These are phyloP conservation scores for Fagus sylvatica DNA, from an alignment of 306 rosid genomes.

Conservation along the genomic window DNA sequence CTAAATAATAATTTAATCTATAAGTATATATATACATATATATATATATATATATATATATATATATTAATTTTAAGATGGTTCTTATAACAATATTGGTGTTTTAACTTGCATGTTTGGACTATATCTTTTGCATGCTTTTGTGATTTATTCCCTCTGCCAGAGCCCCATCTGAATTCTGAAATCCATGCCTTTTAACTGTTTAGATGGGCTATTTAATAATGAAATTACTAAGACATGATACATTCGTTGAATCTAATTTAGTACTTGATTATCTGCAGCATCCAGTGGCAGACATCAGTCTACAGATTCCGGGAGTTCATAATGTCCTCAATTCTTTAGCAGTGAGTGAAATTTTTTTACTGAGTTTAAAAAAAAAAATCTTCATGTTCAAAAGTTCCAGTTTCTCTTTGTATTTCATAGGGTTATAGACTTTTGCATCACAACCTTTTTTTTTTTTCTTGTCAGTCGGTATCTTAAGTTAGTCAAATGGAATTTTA, in stretches of 20 bases:
- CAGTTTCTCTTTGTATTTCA: neutral
- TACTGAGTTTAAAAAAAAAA: neutral
- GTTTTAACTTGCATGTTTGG: neutral
- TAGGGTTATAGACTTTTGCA: neutral
- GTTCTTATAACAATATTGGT: neutral
- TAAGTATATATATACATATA: too few relatives aligned
- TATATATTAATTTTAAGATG: neutral
- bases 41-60: neutral
- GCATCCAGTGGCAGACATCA: constrained; percentile 26
- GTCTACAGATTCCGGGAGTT: constrained; percentile 33
- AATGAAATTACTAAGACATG: neutral
- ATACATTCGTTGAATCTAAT: neutral
- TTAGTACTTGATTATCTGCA: constrained; percentile 8
- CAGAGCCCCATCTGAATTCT: neutral
- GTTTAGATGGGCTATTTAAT: neutral
- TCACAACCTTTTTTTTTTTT: neutral
- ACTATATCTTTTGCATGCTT: neutral
- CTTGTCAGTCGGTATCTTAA: neutral
- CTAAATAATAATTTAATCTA: too few relatives aligned
- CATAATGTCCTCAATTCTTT: constrained; percentile 39
- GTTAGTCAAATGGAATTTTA: neutral
- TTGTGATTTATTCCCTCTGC: neutral
- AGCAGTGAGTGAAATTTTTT: constrained; percentile 18
- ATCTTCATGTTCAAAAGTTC: neutral
- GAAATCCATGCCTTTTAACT: neutral